phyloP scores from a whole-genome alignment of 106 monocot species.

The Dendrobium catenatum region DNA sequence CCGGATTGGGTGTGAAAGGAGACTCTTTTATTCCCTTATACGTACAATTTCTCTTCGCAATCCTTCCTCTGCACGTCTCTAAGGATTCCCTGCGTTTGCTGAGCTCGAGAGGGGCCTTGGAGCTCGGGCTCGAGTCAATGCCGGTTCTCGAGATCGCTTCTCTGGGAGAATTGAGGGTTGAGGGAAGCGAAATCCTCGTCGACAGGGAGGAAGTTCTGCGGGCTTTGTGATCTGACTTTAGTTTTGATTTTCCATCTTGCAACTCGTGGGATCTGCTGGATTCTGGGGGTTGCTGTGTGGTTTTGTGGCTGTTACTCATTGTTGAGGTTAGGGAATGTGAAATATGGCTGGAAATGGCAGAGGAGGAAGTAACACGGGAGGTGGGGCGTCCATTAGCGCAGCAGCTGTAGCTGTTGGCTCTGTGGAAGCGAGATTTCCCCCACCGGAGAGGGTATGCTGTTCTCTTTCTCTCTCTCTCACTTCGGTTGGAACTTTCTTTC shows the following conservation, averaged over 20 bases:
- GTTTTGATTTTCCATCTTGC: not conserved
- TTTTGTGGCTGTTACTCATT: not conserved
- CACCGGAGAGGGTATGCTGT: slow-evolving; percentile 41
- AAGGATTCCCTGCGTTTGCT: not conserved
- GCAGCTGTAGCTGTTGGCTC: slow-evolving; percentile 48
- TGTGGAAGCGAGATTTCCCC: slow-evolving; percentile 34
- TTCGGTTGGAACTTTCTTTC: not conserved
- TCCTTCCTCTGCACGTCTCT: not conserved
- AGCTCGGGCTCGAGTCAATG: slow-evolving; percentile 3
- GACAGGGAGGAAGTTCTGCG: not conserved
- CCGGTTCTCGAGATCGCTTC: not conserved
- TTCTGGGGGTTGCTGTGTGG: not conserved
- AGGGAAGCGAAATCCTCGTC: not conserved
- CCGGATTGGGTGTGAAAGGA: not conserved
- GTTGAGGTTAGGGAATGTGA: slow-evolving; percentile 13
- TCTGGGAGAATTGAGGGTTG: not conserved
- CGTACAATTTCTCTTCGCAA: not conserved
- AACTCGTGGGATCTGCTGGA: not conserved
- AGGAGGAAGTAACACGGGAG: slow-evolving; percentile 29
- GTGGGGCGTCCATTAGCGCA: slow-evolving; percentile 44
- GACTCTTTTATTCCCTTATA: not conserved
- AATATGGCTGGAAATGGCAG: slow-evolving; percentile 39
- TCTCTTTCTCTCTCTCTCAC: slow-evolving; percentile 6
- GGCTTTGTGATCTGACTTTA: not conserved
- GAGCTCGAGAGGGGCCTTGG: not conserved